These are phyloP conservation scores for Pseudevernia furfuracea DNA, from an alignment of 495 filamentous ascomycete genomes.

Conservation along the genomic window DNA sequence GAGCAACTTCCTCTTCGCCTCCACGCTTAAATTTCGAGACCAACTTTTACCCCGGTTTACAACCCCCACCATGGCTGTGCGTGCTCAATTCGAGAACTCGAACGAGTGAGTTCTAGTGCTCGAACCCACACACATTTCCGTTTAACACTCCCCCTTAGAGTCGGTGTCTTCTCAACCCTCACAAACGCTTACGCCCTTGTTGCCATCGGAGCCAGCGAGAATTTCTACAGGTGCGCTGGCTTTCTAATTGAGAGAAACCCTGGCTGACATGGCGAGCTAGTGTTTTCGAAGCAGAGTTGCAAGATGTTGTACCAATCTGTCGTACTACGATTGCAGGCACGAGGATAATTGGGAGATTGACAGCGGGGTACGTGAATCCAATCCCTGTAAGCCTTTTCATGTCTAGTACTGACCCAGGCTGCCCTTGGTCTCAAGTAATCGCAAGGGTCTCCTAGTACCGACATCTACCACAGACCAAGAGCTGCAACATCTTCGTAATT, in stretches of 20 bases:
- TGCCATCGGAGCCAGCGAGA: conserved; percentile 89
- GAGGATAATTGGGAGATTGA: conserved; percentile 88
- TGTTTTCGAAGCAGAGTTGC: conserved; percentile 93
- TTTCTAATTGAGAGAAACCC: not conserved
- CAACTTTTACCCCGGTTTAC: not conserved
- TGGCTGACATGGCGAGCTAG: conserved; percentile 18
- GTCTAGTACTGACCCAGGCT: conserved; percentile 3
- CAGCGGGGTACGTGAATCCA: conserved; percentile 69
- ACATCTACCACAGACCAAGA: conserved; percentile 97
- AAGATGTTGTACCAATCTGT: conserved; percentile 96
- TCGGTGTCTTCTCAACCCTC: conserved; percentile 91
- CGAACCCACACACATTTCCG: not conserved
- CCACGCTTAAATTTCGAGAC: not conserved
- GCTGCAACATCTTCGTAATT: conserved; percentile 91
- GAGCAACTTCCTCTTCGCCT: not conserved
- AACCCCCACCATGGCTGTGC: conserved; percentile 61
- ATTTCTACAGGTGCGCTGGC: conserved; percentile 73
- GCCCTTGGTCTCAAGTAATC: conserved; percentile 53
- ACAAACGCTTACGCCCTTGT: conserved; percentile 95
- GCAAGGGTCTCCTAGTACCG: conserved; percentile 90
- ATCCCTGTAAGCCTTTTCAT: not conserved
- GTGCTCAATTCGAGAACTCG: conserved; percentile 93
- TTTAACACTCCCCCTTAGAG: conserved; percentile 41
- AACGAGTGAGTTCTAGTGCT: conserved; percentile 66
- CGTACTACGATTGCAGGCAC: conserved; percentile 96